Evolutionary conservation across 148 eudicot species (phyloP), one percentile per base, ranked within the genome.

Genomic region (Euryodendron excelsum): DNA sequence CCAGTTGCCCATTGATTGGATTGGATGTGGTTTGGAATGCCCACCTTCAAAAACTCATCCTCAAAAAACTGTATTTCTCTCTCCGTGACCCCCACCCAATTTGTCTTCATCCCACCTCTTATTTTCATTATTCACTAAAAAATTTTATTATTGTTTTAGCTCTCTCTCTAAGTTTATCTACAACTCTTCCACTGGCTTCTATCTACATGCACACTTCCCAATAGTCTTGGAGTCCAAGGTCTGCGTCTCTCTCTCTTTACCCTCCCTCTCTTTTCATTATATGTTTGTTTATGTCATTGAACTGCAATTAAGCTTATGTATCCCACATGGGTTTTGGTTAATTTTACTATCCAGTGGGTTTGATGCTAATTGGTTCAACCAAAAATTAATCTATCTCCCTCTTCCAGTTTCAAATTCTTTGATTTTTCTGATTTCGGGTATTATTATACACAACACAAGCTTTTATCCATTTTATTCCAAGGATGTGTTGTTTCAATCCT

Each of bases 11-110:
- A 69, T 77, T n/a, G n/a, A n/a, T n/a, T n/a, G n/a, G 47, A 44
- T 58, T 47, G 82, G 93, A 90, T 90, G 80, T 65, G 82, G 84
- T 80, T 82, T 80, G 74, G 48, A 90, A 79, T 89, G 47, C 86
- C 73, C 83, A 89, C 97, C 93, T 84, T 86, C 88, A 88, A 89
- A 88, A 80, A 66, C 81, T 68, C 69, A 81, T 84, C 88, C 71
- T 61, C 73, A 39, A 39, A 33, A 39, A 65, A 25, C 14, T 25
- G 30, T 33, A 21, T 76, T 45, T 60, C 45, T 74, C 79, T 61
- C 20, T 71, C 59, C 71, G 25, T 74, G 6, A 15, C 74, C 66
- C 78, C 65, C 67, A 34, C 44, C 70, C 69, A 15, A 20, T 81
- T 81, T 84, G 84, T 84, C 84, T 36, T 72, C 80, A 21, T 81